phyloP scores from a whole-genome alignment of 148 eudicot species.

The Dysphania ambrosioides region DNA sequence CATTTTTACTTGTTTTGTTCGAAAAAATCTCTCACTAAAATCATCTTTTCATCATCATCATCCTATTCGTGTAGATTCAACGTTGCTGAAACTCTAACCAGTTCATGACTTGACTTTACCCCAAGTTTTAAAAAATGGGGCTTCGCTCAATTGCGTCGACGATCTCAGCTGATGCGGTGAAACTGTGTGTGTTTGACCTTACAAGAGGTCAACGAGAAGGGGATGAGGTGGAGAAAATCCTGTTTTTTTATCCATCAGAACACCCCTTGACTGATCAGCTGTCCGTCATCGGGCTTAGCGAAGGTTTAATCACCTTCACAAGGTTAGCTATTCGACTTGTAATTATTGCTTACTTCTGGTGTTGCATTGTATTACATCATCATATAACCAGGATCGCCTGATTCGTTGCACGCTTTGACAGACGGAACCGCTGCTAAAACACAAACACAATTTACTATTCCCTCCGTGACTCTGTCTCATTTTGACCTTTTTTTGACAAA shows the following conservation, averaged over 20 bases:
- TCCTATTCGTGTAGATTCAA: background rate
- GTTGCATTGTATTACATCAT: too few relatives aligned
- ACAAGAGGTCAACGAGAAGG: constrained; percentile 92
- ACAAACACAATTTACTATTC: too few relatives aligned
- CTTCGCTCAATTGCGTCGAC: constrained; percentile 40
- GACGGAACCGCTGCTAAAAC: too few relatives aligned
- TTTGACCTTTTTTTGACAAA: too few relatives aligned
- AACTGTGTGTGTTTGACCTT: constrained; percentile 82
- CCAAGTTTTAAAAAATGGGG: constrained; percentile 47
- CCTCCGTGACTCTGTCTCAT: too few relatives aligned
- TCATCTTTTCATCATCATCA: background rate
- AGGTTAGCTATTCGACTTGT: constrained; percentile 37
- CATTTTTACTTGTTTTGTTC: too few relatives aligned
- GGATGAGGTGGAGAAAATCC: constrained; percentile 78
- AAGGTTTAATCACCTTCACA: constrained; percentile 91
- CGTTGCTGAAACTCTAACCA: constrained; percentile 11
- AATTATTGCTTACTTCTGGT: background rate
- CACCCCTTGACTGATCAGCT: constrained; percentile 64
- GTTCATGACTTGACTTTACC: constrained; percentile 18
- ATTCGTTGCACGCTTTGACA: too few relatives aligned
- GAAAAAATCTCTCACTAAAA: too few relatives aligned
- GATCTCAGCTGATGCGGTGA: constrained; percentile 48
- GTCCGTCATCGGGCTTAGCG: constrained; percentile 90
- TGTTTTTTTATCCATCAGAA: constrained; percentile 79
- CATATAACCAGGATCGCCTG: too few relatives aligned